phyloP scores from a whole-genome alignment of 2,329 filamentous ascomycete genomes.

The Pseudogymnoascus sp. region DNA sequence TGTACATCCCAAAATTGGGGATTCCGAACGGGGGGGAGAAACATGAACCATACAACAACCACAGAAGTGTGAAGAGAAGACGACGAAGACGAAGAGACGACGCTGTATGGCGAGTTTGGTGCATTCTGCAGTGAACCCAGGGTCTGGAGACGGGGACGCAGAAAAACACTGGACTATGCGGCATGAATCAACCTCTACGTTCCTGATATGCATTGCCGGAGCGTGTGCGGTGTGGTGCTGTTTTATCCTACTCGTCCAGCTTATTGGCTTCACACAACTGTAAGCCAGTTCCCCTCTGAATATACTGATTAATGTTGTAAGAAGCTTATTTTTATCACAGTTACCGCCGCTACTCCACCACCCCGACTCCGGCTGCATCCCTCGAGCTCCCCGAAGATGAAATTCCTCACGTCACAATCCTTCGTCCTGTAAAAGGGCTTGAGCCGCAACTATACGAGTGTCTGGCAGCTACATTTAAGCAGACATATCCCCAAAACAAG shows the following conservation, averaged over 20 bases:
- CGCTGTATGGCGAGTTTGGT: slow-evolving; percentile 3
- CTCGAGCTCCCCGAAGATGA: slow-evolving; percentile 41
- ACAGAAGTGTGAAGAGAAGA: slow-evolving; percentile 3
- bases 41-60: slow-evolving; percentile 2
- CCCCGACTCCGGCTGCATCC: slow-evolving; percentile 42
- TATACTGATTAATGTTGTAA: slow-evolving; percentile 1
- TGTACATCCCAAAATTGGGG: not conserved
- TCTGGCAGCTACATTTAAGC: slow-evolving; percentile 73
- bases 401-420: slow-evolving; percentile 76
- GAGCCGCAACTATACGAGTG: slow-evolving; percentile 89
- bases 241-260: slow-evolving; percentile 44
- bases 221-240: slow-evolving; percentile 45
- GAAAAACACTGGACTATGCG: slow-evolving; percentile 9
- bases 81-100: not conserved
- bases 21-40: not conserved
- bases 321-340: slow-evolving; percentile 28
- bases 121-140: not conserved
- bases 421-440: slow-evolving; percentile 86
- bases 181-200: slow-evolving; percentile 14
- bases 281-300: slow-evolving; percentile 28
- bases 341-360: slow-evolving; percentile 44
- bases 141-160: not conserved
- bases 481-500: slow-evolving; percentile 68
- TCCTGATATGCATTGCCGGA: slow-evolving; percentile 32
- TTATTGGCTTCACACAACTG: slow-evolving; percentile 49